These are phyloP conservation scores for Scheffersomyces parashehatae DNA, from an alignment of 1,139 yeast species.

Conservation along the genomic window DNA sequence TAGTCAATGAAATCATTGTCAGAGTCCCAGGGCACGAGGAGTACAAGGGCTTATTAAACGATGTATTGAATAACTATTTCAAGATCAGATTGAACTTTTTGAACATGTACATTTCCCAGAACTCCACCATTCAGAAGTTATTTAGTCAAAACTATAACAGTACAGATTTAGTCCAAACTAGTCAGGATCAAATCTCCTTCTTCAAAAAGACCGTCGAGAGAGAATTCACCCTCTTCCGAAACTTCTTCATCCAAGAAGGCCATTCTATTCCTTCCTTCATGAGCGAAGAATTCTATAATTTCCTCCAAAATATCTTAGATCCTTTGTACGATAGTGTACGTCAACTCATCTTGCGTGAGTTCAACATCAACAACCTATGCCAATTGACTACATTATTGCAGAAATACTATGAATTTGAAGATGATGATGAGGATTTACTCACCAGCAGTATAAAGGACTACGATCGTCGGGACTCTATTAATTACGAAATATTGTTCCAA, in stretches of 20 bases:
- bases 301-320: constrained; percentile 66
- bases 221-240: constrained; percentile 60
- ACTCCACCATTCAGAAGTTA: constrained; percentile 7
- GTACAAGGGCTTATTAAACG: constrained; percentile 66
- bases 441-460: constrained; percentile 16
- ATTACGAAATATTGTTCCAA: constrained; percentile 61
- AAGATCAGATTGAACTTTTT: constrained; percentile 52
- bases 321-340: constrained; percentile 76
- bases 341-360: constrained; percentile 65
- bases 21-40: constrained; percentile 55
- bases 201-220: constrained; percentile 59
- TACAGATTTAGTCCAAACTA: constrained; percentile 48
- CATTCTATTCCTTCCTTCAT: constrained; percentile 18
- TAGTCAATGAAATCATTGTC: constrained; percentile 50
- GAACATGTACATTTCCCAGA: constrained; percentile 26
- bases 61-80: constrained; percentile 65
- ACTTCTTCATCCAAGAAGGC: constrained; percentile 41
- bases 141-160: constrained; percentile 1
- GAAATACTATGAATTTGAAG: constrained; percentile 67
- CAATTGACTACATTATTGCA: constrained; percentile 73
- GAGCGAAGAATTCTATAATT: constrained; percentile 43
- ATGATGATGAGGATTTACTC: constrained; percentile 21
- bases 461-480: constrained; percentile 22
- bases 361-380: constrained; percentile 65
- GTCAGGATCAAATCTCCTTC: constrained; percentile 60